A percentile compares a stretch with the other conserved stretches of the same genome.
Evolutionary conservation across 78 protist species (phyloP).

Genomic region (Planoprotostelium fungivorum): DNA sequence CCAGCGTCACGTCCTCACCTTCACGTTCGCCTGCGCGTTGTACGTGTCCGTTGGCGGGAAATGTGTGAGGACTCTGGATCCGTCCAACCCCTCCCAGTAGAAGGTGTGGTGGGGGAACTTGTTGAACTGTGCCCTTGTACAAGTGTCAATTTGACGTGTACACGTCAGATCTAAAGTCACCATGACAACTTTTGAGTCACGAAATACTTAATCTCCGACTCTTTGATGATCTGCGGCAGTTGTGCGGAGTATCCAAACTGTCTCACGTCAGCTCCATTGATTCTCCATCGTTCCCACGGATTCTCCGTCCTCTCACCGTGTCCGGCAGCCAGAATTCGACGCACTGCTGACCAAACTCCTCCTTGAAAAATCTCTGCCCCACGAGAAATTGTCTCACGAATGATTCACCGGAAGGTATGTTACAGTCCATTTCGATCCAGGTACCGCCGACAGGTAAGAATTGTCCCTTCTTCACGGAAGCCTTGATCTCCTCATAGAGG

Average conservation of each 20-base stretch:
- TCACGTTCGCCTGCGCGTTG: slow-evolving; percentile 40
- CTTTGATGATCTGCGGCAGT: slow-evolving; percentile 72
- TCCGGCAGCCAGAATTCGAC: slow-evolving; percentile 79
- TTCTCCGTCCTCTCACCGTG: slow-evolving; percentile 29
- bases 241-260: slow-evolving; percentile 70
- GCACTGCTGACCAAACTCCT: slow-evolving; percentile 59
- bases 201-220: slow-evolving; percentile 60
- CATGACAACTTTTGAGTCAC: slow-evolving; percentile 81
- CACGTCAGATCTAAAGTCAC: slow-evolving; percentile 66
- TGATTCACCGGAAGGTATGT: slow-evolving; percentile 78
- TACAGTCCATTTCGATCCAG: slow-evolving; percentile 84
- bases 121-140: slow-evolving; percentile 25
- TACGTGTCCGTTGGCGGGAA: slow-evolving; percentile 82
- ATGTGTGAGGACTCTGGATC: slow-evolving; percentile 65
- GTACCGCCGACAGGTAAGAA: slow-evolving; percentile 74
- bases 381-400: slow-evolving; percentile 72
- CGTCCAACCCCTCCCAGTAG: slow-evolving; percentile 86
- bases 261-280: no score
- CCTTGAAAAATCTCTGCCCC: slow-evolving; percentile 68
- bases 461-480: slow-evolving; percentile 21
- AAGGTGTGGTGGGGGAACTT: slow-evolving; percentile 72
- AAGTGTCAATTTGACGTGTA: background rate
- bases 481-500: slow-evolving; percentile 42
- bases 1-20: slow-evolving; percentile 27
- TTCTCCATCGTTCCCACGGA: background rate